A percentile compares a stretch with the other conserved stretches of the same genome.
Evolutionary conservation across 768 basidiomycete genomes (phyloP).

Genomic region (Lentinula detonsa): DNA sequence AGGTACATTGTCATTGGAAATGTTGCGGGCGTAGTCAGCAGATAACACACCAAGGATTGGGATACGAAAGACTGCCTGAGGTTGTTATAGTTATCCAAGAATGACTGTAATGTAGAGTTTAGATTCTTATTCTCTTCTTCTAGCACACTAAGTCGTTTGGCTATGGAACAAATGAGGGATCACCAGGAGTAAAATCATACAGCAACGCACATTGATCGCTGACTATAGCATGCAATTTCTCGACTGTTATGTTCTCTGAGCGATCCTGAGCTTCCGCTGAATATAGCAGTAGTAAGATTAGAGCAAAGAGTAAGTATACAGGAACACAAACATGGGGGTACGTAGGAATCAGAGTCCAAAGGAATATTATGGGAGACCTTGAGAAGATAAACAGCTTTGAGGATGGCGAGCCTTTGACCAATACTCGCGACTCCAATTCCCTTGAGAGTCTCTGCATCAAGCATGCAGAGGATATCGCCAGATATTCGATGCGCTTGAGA

Average conservation of each 20-base stretch:
- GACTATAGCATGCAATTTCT: conserved; percentile 60
- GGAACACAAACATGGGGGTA: conserved; percentile 73
- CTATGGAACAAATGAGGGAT: conserved; percentile 30
- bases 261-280: conserved; percentile 57
- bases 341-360: conserved; percentile 78
- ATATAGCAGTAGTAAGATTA: neutral
- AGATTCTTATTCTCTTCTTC: conserved; percentile 78
- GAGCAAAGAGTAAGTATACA: conserved; percentile 4
- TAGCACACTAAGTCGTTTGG: conserved; percentile 56
- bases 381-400: conserved; percentile 86
- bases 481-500: conserved; percentile 81
- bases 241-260: conserved; percentile 49
- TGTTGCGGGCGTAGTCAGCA: conserved; percentile 9
- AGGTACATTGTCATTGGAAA: neutral
- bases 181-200: neutral
- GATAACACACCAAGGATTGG: conserved; percentile 10
- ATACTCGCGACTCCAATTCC: conserved; percentile 85
- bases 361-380: conserved; percentile 82
- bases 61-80: conserved; percentile 34
- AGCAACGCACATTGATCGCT: conserved; percentile 63
- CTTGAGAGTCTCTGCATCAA: conserved; percentile 82
- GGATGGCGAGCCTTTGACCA: conserved; percentile 86
- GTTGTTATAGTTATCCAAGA: conserved; percentile 60
- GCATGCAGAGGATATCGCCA: conserved; percentile 81
- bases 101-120: conserved; percentile 51